Percentiles rank a stretch among this genome's conserved stretches.
phyloP scores from a whole-genome alignment of 768 basidiomycete genomes.

The Cystobasidium onofrii region DNA sequence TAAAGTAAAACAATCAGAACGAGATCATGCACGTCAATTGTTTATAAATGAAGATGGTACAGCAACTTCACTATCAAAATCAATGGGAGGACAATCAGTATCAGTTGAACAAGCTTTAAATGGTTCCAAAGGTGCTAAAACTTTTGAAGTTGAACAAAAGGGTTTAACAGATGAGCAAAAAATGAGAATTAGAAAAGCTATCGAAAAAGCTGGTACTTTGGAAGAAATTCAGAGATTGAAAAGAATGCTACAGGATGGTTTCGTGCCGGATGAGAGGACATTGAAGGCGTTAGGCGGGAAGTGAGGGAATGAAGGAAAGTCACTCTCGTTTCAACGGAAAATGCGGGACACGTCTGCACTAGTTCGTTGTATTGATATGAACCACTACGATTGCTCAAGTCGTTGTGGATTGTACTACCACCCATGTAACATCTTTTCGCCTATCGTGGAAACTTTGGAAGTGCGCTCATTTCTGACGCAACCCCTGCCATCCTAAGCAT shows the following conservation, averaged over 20 bases:
- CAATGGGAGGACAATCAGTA: slow-evolving; percentile 50
- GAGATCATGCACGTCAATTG: slow-evolving; percentile 61
- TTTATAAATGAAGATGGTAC: slow-evolving; percentile 63
- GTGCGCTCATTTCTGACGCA: too few species aligned
- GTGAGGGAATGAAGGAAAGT: neutral
- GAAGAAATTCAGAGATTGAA: slow-evolving; percentile 80
- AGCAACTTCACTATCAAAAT: slow-evolving; percentile 65
- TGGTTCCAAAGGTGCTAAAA: slow-evolving; percentile 28
- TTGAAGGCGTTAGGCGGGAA: neutral
- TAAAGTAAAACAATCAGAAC: slow-evolving; percentile 90
- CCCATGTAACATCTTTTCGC: too few species aligned
- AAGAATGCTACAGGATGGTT: slow-evolving; percentile 73
- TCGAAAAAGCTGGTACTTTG: slow-evolving; percentile 79
- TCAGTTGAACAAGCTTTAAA: slow-evolving; percentile 16
- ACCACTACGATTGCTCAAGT: too few species aligned
- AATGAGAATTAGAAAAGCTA: slow-evolving; percentile 74
- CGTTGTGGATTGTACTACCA: too few species aligned
- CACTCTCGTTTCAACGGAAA: neutral
- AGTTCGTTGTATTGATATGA: neutral
- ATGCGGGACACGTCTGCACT: too few species aligned
- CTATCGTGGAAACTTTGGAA: too few species aligned
- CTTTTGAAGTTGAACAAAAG: slow-evolving; percentile 50
- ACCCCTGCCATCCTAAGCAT: too few species aligned
- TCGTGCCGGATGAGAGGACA: slow-evolving; percentile 40
- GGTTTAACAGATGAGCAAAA: slow-evolving; percentile 87